Evolutionary conservation across 2,329 filamentous ascomycete species (phyloP), one percentile per base, ranked within the genome.

Genomic region (Penicillium frequentans): DNA sequence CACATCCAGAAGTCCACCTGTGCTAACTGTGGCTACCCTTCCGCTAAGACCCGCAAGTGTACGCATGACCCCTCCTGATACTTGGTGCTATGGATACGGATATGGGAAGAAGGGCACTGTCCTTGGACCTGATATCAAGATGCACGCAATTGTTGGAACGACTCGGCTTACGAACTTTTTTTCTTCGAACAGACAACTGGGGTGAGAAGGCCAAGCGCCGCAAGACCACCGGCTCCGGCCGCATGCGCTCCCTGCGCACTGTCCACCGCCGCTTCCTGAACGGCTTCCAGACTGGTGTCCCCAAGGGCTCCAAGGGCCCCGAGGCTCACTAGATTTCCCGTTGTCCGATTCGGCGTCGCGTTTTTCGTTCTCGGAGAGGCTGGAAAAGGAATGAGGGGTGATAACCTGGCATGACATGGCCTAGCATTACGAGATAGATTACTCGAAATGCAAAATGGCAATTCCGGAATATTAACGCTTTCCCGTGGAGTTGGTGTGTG

Each of bases 1-100:
- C 95, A 99, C 89, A 88, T 98, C 84, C 95, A 99, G 86, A 99
- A 99, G 90, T 89, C 96, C 83, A 96, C 92, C 78, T 99, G 95
- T 86, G 81, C 93, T 72, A 86, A 85, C 75, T 99, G 95, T 86
- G 95, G 93, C 79, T 99, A 97, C 84, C 95, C 95, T 78, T 84
- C 92, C 78, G 95, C 95, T 81, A 96, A 96, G 88, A 93, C 86
- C 81, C 89, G 95, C 81, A 96, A 96, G 88, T 99, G 93, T 98
- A 96, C 79, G 93, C 70, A 71, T 59, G 53, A 44, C 56, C 61
- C 58, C 64, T 33, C n/a, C 49, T 51, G 16, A 51, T 57, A 58
- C 56, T 61, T 52, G 52, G 56, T 52, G 52, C 50, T 48, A 24
- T 53, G 52, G 24, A 42, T 53, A 49, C 51, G 53, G 59, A 45